phyloP scores from a whole-genome alignment of 208 protist species.

The Trypanosoma boissoni region DNA sequence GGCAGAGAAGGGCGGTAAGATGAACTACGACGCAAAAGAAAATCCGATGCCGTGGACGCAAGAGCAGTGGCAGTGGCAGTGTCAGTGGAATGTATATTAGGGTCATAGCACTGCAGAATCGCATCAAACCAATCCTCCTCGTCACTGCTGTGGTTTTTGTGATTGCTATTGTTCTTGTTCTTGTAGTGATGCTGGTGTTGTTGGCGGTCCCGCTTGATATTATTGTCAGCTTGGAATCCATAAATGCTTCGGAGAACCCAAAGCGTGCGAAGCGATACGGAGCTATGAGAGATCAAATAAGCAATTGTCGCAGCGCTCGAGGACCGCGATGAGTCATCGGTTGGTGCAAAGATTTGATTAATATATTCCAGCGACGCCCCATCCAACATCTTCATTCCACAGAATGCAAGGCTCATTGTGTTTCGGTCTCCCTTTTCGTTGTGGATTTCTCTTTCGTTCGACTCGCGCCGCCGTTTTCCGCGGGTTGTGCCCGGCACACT shows the following conservation, averaged over 20 bases:
- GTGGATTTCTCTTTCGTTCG: background rate
- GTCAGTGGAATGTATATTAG: too few species aligned
- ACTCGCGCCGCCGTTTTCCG: background rate
- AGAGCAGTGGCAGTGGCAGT: slow-evolving; percentile 4
- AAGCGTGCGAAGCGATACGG: background rate
- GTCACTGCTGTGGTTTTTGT: background rate
- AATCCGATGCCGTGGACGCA: slow-evolving; percentile 28
- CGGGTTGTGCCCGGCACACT: background rate
- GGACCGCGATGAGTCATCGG: background rate
- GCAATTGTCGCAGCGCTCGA: slow-evolving; percentile 9
- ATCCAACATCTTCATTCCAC: background rate
- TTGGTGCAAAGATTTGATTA: slow-evolving; percentile 14
- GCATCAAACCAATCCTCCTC: background rate
- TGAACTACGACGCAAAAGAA: too few species aligned
- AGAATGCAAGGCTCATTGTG: too few species aligned
- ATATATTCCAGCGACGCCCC: background rate
- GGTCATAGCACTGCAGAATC: slow-evolving; percentile 1
- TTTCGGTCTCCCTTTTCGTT: background rate
- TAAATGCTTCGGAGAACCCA: slow-evolving; percentile 23
- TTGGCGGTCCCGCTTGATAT: too few species aligned
- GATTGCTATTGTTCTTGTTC: background rate
- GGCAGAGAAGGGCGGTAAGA: background rate
- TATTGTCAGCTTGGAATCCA: too few species aligned
- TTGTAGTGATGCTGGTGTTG: background rate
- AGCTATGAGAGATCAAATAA: slow-evolving; percentile 1